Conservation (phyloP, 2,329 filamentous ascomycete species). For the Whalleya microplaca region DNA sequence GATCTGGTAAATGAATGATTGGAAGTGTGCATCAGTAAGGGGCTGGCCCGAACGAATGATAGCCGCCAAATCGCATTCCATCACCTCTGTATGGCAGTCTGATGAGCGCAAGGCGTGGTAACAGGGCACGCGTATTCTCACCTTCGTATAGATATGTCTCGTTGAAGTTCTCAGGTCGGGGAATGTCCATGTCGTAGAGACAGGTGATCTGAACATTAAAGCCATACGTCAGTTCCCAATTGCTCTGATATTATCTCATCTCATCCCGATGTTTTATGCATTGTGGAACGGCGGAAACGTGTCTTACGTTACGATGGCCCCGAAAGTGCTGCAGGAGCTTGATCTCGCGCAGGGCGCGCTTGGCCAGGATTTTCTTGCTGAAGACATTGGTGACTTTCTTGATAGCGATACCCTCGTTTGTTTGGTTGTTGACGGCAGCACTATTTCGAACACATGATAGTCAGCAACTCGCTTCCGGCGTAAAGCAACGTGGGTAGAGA, state of each 20-base stretch:
- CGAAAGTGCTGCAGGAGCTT: constrained; percentile 98
- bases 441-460: constrained; percentile 49
- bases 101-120: constrained; percentile 17
- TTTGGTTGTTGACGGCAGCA: constrained; percentile 89
- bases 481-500: background rate
- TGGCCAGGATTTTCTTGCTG: constrained; percentile 99
- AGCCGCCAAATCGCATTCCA: constrained; percentile 98
- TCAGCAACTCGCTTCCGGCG: background rate
- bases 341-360: constrained; percentile 96
- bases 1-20: constrained; percentile 99
- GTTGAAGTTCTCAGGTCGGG: constrained; percentile 95
- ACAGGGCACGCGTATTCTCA: constrained; percentile 45
- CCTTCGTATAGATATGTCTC: constrained; percentile 99
- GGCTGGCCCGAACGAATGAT: constrained; percentile 98
- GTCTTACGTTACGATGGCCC: constrained; percentile 78
- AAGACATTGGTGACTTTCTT: constrained; percentile 99
- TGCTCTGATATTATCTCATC: background rate
- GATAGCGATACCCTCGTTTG: constrained; percentile 92
- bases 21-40: constrained; percentile 97
- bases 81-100: constrained; percentile 69
- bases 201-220: constrained; percentile 82
- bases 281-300: background rate
- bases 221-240: constrained; percentile 32
- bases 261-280: background rate
- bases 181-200: constrained; percentile 99